A percentile compares a stretch with the other conserved stretches of the same genome.
phyloP scores from a whole-genome alignment of 805 yeast species.

The Wickerhamomyces hampshirensis region DNA sequence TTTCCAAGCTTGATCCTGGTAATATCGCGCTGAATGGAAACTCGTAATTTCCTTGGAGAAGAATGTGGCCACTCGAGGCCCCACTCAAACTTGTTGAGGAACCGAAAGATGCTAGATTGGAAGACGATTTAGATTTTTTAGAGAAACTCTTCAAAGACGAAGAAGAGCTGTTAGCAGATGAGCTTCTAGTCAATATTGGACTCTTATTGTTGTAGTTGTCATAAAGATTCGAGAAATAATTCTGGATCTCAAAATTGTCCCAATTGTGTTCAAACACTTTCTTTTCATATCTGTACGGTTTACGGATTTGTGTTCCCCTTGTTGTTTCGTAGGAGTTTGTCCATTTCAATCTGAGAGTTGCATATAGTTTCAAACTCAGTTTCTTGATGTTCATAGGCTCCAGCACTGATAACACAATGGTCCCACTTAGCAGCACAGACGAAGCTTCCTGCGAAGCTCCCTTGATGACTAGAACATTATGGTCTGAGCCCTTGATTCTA shows the following conservation, averaged over 20 bases:
- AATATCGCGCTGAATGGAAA: conserved; percentile 82
- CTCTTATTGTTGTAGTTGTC: conserved; percentile 16
- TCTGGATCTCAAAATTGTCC: conserved; percentile 61
- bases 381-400: conserved; percentile 72
- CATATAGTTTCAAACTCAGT: conserved; percentile 58
- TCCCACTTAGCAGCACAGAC: conserved; percentile 71
- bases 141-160: conserved; percentile 19
- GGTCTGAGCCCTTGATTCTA: conserved; percentile 61
- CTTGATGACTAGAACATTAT: conserved; percentile 74
- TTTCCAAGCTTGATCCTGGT: conserved; percentile 83
- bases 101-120: conserved; percentile 29
- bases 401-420: conserved; percentile 64
- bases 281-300: conserved; percentile 52
- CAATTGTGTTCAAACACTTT: conserved; percentile 71
- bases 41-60: conserved; percentile 78
- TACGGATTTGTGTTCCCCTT: conserved; percentile 37
- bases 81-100: conserved; percentile 20
- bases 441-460: conserved; percentile 78
- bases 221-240: conserved; percentile 28
- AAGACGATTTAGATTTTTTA: conserved; percentile 29
- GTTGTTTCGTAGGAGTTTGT: conserved; percentile 46
- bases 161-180: conserved; percentile 22
- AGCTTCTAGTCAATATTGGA: conserved; percentile 9
- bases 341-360: conserved; percentile 64
- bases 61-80: conserved; percentile 32